Conservation (phyloP, 805 yeast genomes). For the Saccharomycopsis oosterbeekiorum region DNA sequence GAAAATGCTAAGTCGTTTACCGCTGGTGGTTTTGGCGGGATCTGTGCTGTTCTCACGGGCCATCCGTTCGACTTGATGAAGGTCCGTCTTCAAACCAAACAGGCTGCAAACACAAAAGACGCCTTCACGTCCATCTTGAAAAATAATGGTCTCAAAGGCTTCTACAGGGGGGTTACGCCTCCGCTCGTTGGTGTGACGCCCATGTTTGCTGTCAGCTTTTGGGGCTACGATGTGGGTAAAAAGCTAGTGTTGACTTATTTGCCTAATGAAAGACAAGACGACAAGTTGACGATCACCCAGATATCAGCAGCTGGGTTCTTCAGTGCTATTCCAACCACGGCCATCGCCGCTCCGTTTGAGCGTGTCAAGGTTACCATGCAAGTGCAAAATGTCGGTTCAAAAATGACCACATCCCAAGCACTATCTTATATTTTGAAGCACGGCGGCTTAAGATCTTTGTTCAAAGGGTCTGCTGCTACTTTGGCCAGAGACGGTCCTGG, state of each 20-base stretch:
- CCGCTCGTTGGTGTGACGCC: conserved; percentile 97
- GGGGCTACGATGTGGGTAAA: conserved; percentile 97
- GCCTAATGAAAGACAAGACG: conserved; percentile 22
- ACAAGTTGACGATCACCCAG: conserved; percentile 48
- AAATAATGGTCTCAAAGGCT: conserved; percentile 69
- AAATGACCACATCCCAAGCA: conserved; percentile 39
- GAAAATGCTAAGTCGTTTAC: conserved; percentile 82
- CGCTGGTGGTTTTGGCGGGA: conserved; percentile 95
- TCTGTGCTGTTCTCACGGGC: conserved; percentile 91
- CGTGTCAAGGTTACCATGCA: conserved; percentile 92
- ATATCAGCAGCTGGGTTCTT: conserved; percentile 89
- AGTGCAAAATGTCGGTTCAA: conserved; percentile 40
- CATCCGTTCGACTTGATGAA: conserved; percentile 94
- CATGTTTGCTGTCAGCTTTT: conserved; percentile 94
- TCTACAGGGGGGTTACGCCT: conserved; percentile 89
- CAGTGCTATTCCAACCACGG: conserved; percentile 89
- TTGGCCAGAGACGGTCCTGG: conserved; percentile 97
- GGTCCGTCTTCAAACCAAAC: conserved; percentile 77
- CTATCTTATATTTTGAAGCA: conserved; percentile 58
- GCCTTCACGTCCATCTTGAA: conserved; percentile 64
- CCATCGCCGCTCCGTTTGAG: conserved; percentile 96
- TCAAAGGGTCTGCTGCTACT: conserved; percentile 87
- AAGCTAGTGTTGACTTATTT: conserved; percentile 43
- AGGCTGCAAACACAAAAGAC: conserved; percentile 49
- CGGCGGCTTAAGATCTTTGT: conserved; percentile 79